Percentiles rank a stretch among this genome's conserved stretches.
These are phyloP conservation scores for Mortierella sp. DNA, from an alignment of 371 early-diverging fungal genomes.

Conservation along the genomic window DNA sequence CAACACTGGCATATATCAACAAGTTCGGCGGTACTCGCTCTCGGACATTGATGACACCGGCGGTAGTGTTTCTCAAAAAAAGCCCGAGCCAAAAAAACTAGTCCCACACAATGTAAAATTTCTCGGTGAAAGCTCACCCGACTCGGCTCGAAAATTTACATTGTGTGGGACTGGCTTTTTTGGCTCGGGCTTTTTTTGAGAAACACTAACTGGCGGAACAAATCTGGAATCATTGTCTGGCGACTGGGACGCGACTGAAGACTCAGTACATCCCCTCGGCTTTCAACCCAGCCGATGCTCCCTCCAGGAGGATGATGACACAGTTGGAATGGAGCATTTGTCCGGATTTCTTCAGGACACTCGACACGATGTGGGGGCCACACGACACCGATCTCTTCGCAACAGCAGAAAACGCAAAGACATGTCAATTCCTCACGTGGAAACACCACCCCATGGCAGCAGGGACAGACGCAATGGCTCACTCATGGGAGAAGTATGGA, in stretches of 20 bases:
- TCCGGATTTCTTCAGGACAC: conserved; percentile 7
- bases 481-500: no score
- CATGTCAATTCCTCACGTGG: no score
- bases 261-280: conserved; percentile 28
- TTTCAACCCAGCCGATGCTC: conserved; percentile 41
- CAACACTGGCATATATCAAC: conserved; percentile 26
- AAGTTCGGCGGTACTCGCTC: conserved; percentile 29
- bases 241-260: conserved; percentile 17
- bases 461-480: no score
- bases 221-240: conserved; percentile 24
- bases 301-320: conserved; percentile 17
- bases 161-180: no score
- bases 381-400: conserved; percentile 20
- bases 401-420: no score
- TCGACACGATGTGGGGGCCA: conserved; percentile 11
- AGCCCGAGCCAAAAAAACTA: no score
- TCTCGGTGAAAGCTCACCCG: no score
- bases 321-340: conserved; percentile 27
- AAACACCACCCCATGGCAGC: no score
- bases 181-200: no score
- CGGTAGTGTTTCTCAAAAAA: no score
- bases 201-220: conserved; percentile 5
- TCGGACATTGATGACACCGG: neutral
- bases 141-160: no score
- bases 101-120: no score